Evolutionary conservation across 495 filamentous ascomycete genomes (phyloP), one percentile per base, ranked within the genome.

Genomic region (Penicillium lividum): DNA sequence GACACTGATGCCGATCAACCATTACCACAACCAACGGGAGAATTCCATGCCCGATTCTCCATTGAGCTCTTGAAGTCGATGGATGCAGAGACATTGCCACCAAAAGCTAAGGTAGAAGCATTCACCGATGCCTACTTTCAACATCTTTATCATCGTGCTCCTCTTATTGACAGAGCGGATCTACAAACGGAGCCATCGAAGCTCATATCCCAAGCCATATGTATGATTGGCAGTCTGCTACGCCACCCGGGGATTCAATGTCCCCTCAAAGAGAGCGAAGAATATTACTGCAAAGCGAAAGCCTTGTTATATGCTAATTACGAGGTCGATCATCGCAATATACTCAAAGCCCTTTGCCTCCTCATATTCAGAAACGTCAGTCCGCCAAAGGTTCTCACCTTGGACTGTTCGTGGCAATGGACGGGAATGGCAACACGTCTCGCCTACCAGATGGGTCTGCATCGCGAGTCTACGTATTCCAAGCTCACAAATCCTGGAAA

Each of bases 241-340:
- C 51, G 51, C 25, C 51, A 59, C 22, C 31, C 57, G 6, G 50
- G 57, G 0, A 45, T 53, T 8, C 42, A 42, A 7, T 54, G 51
- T 7, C 50, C 44, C 25, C 31, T 59, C 29, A 44, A 53, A 46
- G 57, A 59, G 15, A 53, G 51, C 33, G 57, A 59, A 13, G 15
- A 30, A 15, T 59, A 59, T 25, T 59, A 59, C 51, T 36, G 42
- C 51, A 60, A 51, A 55, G 51, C 45, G 16, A 60, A 60, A 45
- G 34, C 57, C 7, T 31, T 60, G 5, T 13, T 60, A 2, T 55
- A 50, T 43, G 13, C 45, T 3, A 55, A 60, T 18, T 52, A 60
- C 15, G 38, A 40, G n/a, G 6, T 16, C 5, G 38, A 40, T 16
- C 13, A 40, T 15, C 38, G 13, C 1, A 16, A 15, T n/a, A 40